Conservation (phyloP, 23 red algal genomes). For the Gracilaria gracilis region DNA sequence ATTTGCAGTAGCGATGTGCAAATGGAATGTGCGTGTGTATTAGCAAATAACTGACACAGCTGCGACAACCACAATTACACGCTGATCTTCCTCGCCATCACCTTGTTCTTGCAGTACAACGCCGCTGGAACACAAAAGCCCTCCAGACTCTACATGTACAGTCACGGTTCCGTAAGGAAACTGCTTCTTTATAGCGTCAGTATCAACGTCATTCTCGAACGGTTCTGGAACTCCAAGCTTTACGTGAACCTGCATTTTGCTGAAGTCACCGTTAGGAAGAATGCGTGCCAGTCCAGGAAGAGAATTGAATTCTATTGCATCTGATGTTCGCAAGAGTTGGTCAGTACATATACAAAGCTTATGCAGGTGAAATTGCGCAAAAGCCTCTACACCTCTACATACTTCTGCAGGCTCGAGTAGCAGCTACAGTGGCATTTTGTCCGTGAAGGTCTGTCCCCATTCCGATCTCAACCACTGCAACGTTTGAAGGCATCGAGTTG, state of each 20-base stretch:
- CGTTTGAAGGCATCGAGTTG: background rate
- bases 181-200: slow-evolving; percentile 9
- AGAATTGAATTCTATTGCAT: slow-evolving; percentile 80
- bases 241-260: slow-evolving; percentile 61
- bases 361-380: background rate
- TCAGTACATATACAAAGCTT: background rate
- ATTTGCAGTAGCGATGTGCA: too few relatives aligned
- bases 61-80: slow-evolving; percentile 42
- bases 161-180: too few relatives aligned
- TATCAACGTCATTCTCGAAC: slow-evolving; percentile 46
- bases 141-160: too few relatives aligned
- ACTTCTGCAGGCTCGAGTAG: slow-evolving; percentile 75
- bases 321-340: slow-evolving; percentile 3
- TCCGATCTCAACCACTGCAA: slow-evolving; percentile 65
- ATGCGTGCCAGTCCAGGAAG: slow-evolving; percentile 68
- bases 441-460: slow-evolving; percentile 85
- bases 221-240: slow-evolving; percentile 69
- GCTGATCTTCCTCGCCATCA: too few relatives aligned
- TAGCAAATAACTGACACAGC: slow-evolving; percentile 1
- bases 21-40: too few relatives aligned
- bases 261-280: slow-evolving; percentile 64
- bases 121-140: too few relatives aligned
- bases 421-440: slow-evolving; percentile 77
- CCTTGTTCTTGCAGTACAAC: too few relatives aligned
- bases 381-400: background rate